Evolutionary conservation across 176 grass and related monocot genomes (phyloP), one percentile per base, ranked within the genome.

Genomic region (Tillandsia fasciculata): DNA sequence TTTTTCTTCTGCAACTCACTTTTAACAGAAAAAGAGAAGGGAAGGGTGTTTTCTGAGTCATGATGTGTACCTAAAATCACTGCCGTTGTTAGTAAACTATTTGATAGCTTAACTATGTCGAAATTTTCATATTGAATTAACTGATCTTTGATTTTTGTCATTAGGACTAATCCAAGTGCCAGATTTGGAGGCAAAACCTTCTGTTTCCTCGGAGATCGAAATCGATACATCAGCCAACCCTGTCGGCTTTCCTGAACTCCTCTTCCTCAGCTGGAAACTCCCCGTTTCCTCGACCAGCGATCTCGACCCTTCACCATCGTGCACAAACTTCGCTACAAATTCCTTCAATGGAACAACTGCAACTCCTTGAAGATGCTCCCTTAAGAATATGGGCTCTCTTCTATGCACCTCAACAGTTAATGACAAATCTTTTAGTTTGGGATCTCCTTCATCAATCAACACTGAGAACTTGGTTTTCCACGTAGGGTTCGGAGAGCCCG

Each of bases 401-500:
- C 79, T 83, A 66, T 92, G 87, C 4, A 97, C 93, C 70, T 97
- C 89, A 26, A 97, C 83, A 9, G 81, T 92, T 54, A 92, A 51
- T 2, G 64, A 69, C 84, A 85, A 77, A 52, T 0, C 27, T 67
- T 86, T 53, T 52, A 57, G 50, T 12, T 53, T 72, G 4, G 28
- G 51, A 64, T 68, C 76, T 64, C 66, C 71, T 15, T 75, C 67
- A 8, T 87, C 79, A 1, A 85, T 33, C 0, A 74, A 72, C 9
- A 77, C 42, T 1, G 69, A 88, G 72, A 96, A 96, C 66, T 87
- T 97, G 73, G 90, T 97, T 28, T 82, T 86, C 93, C 93, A 97
- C 29, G 61, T 86, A 24, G 89, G 83, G 23, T 87, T 77, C 3
- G 81, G 70, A 82, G 64, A 85, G 11, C 89, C 89, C 0, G 86